Evolutionary conservation across 345 rosid species (phyloP).

Genomic region (Salix koriyanagi): DNA sequence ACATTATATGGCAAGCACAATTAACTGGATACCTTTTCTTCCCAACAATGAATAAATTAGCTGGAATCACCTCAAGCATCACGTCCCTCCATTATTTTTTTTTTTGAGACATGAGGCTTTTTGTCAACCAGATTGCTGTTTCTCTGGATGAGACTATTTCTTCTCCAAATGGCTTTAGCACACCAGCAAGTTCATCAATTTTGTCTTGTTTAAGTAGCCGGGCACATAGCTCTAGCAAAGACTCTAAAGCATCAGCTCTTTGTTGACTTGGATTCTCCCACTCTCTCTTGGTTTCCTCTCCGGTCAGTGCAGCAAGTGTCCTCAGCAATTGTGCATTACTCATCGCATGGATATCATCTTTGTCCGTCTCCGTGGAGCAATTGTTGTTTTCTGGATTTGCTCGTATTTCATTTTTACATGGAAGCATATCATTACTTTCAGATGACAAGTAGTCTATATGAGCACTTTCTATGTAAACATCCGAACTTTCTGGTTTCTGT

Average conservation of each 20-base stretch:
- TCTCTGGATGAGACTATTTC: conserved; percentile 90
- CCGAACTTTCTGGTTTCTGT: conserved; percentile 26
- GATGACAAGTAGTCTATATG: conserved; percentile 27
- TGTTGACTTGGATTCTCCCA: conserved; percentile 64
- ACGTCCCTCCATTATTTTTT: conserved; percentile 54
- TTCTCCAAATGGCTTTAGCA: conserved; percentile 87
- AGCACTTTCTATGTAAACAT: conserved; percentile 28
- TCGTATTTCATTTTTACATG: conserved; percentile 18
- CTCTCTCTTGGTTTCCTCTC: conserved; percentile 40
- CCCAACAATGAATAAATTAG: conserved; percentile 28
- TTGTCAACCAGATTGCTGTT: conserved; percentile 95
- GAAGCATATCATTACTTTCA: conserved; percentile 24
- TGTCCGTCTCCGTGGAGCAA: conserved; percentile 28
- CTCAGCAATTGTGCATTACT: conserved; percentile 42
- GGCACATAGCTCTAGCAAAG: conserved; percentile 87
- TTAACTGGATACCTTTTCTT: neutral
- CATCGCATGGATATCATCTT: conserved; percentile 27
- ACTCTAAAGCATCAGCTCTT: conserved; percentile 87
- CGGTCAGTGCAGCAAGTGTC: conserved; percentile 44
- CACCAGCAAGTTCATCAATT: conserved; percentile 77
- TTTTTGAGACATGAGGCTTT: conserved; percentile 78
- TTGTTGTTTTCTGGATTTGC: conserved; percentile 22
- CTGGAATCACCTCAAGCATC: conserved; percentile 17
- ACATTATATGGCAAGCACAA: conserved; percentile 11
- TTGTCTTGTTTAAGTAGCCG: conserved; percentile 83